Percentiles rank a stretch among this genome's conserved stretches.
Evolutionary conservation across 208 protist species (phyloP).

Genomic region (Acanthamoeba culbertsoni): DNA sequence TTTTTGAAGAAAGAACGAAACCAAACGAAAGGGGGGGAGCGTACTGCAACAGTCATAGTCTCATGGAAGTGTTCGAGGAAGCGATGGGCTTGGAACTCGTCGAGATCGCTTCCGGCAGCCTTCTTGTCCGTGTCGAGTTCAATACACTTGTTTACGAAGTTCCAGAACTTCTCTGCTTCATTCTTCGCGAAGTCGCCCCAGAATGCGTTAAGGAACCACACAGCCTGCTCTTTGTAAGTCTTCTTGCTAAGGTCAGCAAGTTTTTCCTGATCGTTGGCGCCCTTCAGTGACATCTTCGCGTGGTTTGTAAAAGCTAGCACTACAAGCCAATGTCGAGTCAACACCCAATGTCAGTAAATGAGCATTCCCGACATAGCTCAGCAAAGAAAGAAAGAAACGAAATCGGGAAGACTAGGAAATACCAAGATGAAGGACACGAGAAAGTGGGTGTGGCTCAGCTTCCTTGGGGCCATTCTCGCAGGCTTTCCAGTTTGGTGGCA

Average conservation of each 20-base stretch:
- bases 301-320: neutral
- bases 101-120: constrained; percentile 6
- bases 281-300: neutral
- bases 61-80: constrained; percentile 44
- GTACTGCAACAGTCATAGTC: constrained; percentile 1
- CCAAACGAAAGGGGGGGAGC: neutral
- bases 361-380: too few species aligned
- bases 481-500: neutral
- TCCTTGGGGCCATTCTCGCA: neutral
- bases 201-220: constrained; percentile 58
- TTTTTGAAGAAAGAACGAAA: neutral
- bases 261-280: constrained; percentile 21
- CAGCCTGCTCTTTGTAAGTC: constrained; percentile 43
- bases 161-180: constrained; percentile 43
- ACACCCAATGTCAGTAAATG: too few species aligned
- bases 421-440: neutral
- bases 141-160: neutral
- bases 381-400: too few species aligned
- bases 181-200: neutral
- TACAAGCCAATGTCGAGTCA: neutral
- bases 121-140: constrained; percentile 20
- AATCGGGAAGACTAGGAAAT: neutral
- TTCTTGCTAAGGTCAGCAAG: neutral
- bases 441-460: neutral
- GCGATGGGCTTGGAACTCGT: constrained; percentile 44